Evolutionary conservation across 495 filamentous ascomycete genomes (phyloP), one percentile per base, ranked within the genome.

Genomic region (Trichoderma orchidacearum): DNA sequence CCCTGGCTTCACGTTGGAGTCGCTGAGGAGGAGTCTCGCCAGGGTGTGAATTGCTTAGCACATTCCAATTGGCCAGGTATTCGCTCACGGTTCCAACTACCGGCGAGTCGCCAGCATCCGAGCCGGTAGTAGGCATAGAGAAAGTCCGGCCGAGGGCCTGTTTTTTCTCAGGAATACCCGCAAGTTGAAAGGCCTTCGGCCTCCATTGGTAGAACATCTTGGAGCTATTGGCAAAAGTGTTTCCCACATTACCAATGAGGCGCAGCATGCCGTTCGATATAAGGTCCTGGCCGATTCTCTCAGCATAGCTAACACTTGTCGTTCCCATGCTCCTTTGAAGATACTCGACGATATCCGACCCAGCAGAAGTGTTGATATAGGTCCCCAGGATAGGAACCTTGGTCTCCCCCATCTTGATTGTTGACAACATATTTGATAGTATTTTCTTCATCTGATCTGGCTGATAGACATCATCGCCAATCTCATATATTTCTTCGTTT

Each of bases 121-220:
- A 78, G 48, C 75, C 74, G 13, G 66, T 63, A 15, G 69, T 67
- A 3, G 75, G 70, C 45, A 82, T 68, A 0, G 90, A 90, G 54
- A 87, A 84, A 0, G 85, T 83, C 53, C 92, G 82, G 55, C 79
- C 77, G 34, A 87, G 59, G 5, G 83, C 61, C 56, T 78, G 81
- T 68, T 91, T 95, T 75, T 88, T 94, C 67, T 95, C 90, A 0
- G 87, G 89, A 48, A 96, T 76, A 3, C 90, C 90, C 28, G 89
- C 82, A 36, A 89, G 67, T 65, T 96, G 84, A 70, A 96, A 97
- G 0, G 85, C 87, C 70, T 87, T 95, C 2, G 90, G 80, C 41
- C 88, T 84, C 94, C 94, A 99, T 68, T 99, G 93, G 68, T 97
- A 99, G 65, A 86, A 86, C 83, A 97, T 85, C 72, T 86, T 90